These are phyloP conservation scores for Rhodotorula taiwanensis DNA, from an alignment of 768 basidiomycete species.

Conservation along the genomic window DNA sequence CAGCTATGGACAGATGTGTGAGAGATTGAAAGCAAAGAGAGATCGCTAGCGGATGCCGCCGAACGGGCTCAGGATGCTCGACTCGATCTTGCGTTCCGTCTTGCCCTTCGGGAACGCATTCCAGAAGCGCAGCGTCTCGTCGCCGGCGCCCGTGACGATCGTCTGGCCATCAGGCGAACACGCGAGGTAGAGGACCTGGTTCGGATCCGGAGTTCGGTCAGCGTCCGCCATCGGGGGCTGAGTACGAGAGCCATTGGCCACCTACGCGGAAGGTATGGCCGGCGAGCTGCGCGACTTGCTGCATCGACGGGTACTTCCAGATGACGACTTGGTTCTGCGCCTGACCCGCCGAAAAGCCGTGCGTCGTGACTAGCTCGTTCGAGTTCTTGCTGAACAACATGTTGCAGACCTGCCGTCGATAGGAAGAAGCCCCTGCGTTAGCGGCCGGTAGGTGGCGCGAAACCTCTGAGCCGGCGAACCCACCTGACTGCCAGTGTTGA, in stretches of 20 bases:
- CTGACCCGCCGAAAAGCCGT: constrained; percentile 87
- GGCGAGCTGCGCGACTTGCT: constrained; percentile 88
- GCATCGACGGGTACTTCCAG: constrained; percentile 83
- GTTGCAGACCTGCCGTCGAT: constrained; percentile 70
- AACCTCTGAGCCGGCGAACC: constrained; percentile 40
- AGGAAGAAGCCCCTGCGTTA: too few species aligned
- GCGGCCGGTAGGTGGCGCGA: too few species aligned
- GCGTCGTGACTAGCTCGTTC: constrained; percentile 94
- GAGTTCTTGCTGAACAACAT: constrained; percentile 80
- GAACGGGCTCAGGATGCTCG: constrained; percentile 37
- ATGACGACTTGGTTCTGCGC: constrained; percentile 72
- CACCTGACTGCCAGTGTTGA: constrained; percentile 95
- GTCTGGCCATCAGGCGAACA: constrained; percentile 97
- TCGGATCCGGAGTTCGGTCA: not conserved
- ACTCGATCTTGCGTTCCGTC: constrained; percentile 36
- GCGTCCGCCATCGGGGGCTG: not conserved
- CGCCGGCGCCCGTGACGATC: constrained; percentile 94
- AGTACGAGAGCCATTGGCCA: constrained; percentile 53
- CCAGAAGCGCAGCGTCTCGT: constrained; percentile 96
- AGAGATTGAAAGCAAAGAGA: too few species aligned
- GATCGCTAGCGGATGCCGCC: constrained; percentile 33
- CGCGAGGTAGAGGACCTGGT: constrained; percentile 59
- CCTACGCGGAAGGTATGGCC: constrained; percentile 88
- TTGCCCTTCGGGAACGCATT: constrained; percentile 68
- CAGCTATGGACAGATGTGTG: too few species aligned